phyloP scores from a whole-genome alignment of 1,284 basidiomycete species.

The Ustilago tritici region DNA sequence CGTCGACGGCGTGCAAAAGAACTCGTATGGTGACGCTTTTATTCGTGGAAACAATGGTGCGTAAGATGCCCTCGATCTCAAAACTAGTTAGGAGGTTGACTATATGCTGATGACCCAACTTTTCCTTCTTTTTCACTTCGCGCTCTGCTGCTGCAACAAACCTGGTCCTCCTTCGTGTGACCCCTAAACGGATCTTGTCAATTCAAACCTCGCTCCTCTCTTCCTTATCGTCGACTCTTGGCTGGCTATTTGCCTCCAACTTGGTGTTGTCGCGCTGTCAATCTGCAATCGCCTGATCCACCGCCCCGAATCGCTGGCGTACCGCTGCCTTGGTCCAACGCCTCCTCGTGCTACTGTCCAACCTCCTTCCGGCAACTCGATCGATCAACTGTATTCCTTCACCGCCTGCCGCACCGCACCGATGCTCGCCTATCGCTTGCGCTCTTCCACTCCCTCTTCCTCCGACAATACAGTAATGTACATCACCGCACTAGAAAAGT shows the following conservation, averaged over 20 bases:
- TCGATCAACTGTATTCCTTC: constrained; percentile 7
- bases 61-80: constrained; percentile 62
- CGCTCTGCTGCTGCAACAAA: background rate
- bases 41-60: constrained; percentile 96
- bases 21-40: constrained; percentile 92
- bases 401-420: background rate
- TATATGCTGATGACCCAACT: constrained; percentile 20
- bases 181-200: constrained; percentile 4
- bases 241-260: background rate
- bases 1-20: constrained; percentile 86
- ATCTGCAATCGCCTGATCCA: background rate
- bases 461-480: constrained; percentile 40
- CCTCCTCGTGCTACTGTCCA: constrained; percentile 3
- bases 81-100: background rate
- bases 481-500: constrained; percentile 55
- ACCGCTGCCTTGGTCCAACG: background rate
- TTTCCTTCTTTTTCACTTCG: background rate
- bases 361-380: background rate
- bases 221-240: background rate
- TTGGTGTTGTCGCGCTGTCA: background rate
- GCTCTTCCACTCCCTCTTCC: background rate
- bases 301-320: background rate
- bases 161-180: constrained; percentile 6
- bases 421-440: background rate
- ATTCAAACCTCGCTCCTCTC: constrained; percentile 3